phyloP scores from a whole-genome alignment of 1,284 basidiomycete genomes.

The Stereum hirsutum region DNA sequence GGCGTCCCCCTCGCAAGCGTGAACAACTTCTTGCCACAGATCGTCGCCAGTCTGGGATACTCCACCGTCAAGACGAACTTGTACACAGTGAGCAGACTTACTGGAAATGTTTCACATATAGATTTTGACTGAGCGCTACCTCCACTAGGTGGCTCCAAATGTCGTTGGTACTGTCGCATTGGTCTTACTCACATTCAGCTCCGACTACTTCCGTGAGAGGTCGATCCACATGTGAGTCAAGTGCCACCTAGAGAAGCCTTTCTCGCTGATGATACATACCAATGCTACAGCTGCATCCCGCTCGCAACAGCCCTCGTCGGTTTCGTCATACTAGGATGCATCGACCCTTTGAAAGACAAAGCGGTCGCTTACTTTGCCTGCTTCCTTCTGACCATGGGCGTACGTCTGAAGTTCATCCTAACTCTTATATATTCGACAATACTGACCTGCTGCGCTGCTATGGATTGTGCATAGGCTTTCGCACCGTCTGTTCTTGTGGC shows the following conservation, averaged over 20 bases:
- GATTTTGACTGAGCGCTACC: too few species aligned
- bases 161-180: conserved; percentile 38
- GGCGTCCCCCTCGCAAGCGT: conserved; percentile 39
- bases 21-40: conserved; percentile 42
- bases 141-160: conserved; percentile 48
- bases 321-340: conserved; percentile 40
- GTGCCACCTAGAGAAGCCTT: neutral
- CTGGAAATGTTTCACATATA: too few species aligned
- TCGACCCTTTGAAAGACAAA: conserved; percentile 28
- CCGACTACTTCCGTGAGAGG: conserved; percentile 36
- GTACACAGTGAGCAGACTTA: too few species aligned
- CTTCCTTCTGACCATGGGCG: conserved; percentile 36
- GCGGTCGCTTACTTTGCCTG: conserved; percentile 40
- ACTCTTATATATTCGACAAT: too few species aligned
- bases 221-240: conserved; percentile 33
- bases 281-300: conserved; percentile 26
- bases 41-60: conserved; percentile 40
- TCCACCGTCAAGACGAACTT: conserved; percentile 39
- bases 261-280: neutral
- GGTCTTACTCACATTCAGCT: conserved; percentile 38
- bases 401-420: neutral
- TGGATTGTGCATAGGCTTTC: conserved; percentile 17
- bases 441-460: neutral
- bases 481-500: conserved; percentile 38
- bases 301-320: conserved; percentile 34